These are phyloP conservation scores for Russula brevipes DNA, from an alignment of 768 basidiomycete genomes.

Conservation along the genomic window DNA sequence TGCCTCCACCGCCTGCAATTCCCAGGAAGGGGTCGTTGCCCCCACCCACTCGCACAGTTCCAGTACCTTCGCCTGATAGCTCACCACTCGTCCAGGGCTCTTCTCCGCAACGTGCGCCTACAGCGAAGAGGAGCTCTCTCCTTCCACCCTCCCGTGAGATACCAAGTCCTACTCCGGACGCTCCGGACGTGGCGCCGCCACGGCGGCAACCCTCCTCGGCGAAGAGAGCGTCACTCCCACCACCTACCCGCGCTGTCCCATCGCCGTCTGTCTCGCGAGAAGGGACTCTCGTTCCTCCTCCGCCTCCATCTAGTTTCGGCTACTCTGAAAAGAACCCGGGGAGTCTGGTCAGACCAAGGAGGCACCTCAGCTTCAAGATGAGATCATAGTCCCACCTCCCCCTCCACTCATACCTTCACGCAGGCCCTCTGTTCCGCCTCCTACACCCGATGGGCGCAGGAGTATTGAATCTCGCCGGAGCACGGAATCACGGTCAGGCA, in stretches of 20 bases:
- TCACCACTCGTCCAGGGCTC: not conserved
- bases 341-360: constrained; percentile 14
- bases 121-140: constrained; percentile 12
- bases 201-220: constrained; percentile 7
- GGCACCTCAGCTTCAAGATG: constrained; percentile 2
- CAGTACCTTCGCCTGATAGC: constrained; percentile 2
- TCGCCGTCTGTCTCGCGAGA: constrained; percentile 7
- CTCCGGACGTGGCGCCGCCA: constrained; percentile 1
- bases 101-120: constrained; percentile 6
- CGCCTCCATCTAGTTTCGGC: constrained; percentile 2
- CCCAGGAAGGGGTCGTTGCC: constrained; percentile 21
- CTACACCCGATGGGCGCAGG: constrained; percentile 12
- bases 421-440: constrained; percentile 11
- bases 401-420: not conserved
- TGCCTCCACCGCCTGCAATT: constrained; percentile 3
- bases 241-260: constrained; percentile 14
- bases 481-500: constrained; percentile 3
- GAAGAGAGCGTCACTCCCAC: constrained; percentile 18
- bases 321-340: constrained; percentile 7
- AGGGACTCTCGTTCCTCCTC: not conserved
- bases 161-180: constrained; percentile 5
- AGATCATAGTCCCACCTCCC: not conserved
- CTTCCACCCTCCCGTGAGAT: constrained; percentile 14
- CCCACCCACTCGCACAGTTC: constrained; percentile 19
- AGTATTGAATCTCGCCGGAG: constrained; percentile 18